Base-by-base conservation (phyloP, 306 rosid genomes). In the Acmispon strigosus region DNA sequence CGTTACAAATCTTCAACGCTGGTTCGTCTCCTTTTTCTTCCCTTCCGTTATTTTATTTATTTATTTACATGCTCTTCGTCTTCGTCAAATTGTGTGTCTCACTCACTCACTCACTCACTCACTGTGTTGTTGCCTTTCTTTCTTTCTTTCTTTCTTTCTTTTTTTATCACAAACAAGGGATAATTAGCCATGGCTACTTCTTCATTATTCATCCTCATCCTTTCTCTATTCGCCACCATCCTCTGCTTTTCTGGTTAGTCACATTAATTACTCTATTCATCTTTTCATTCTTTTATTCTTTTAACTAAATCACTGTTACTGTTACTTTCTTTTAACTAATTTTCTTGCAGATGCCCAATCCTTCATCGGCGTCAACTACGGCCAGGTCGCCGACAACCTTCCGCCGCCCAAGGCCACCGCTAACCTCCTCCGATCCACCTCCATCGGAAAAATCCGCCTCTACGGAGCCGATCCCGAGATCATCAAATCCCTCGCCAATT, bases 301-400 rank as follows among this genome's bases (percentile, higher is more conserved):
- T 22, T 22, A 22, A 22, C 24, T 1, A 22, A 22, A 22, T 1
- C 3, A 22, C 24, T 1, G 24, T 22, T n/a, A n/a, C n/a, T n/a
- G 24, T 56, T 63, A 73, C 77, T 77, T 73, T 72, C 50, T 49
- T 14, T 43, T 7, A 48, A 4, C 7, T 49, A 39, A 8, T 2
- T 39, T 41, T 42, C 4, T 37, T 32, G 22, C 97, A 94, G 99
- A 76, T 2, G 87, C 97, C 1, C 91, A 94, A 51, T 82, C 96
- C 8, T 90, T 91, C 72, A 47, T 94, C 61, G 99, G 97, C n/a
- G 83, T 94, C 10, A 94, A 90, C 80, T 94, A 89, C 50, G 99
- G 97, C 56, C 92, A 84, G 51, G 19, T 79, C 54, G 92, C 96
- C 63, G 82, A 94, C 72, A 91, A 89, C 55, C 90, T 90, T 15